Evolutionary conservation across 2,329 filamentous ascomycete species (phyloP), one percentile per base, ranked within the genome.

Genomic region (Paecilomyces niveus): DNA sequence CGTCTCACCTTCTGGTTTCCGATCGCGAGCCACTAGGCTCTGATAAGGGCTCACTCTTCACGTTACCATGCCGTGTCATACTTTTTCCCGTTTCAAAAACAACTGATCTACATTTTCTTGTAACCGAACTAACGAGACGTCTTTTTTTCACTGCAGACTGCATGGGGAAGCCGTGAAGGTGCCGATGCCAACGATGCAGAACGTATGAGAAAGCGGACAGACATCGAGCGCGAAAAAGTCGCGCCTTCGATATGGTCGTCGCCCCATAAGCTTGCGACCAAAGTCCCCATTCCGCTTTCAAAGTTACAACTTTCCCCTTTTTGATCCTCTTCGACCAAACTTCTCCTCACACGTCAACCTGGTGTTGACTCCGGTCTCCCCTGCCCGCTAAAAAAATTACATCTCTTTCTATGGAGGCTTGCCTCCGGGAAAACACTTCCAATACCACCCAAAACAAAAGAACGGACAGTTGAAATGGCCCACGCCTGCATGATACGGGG

Each of bases 101-200:
- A 55, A 54, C 54, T 54, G 49, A 52, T 54, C 65, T 67, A 58
- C 64, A 61, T 58, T 67, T 66, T 54, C 62, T 33, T 24, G 56
- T 53, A 56, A 59, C 53, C 18, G 39, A 45, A 18, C 39, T 45
- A 45, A 45, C 39, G 39, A 45, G 18, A 57, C 64, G 60, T 57
- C 67, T 66, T 53, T 63, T 33, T 24, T 56, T 53, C 55, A 59
- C 53, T 55, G 59, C 71, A 97, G 92, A 97, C 92, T 52, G 93
- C 92, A 56, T 97, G 92, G 92, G 92, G 92, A 70, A 96, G 91
- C 76, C 88, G 92, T 75, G 90, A 91, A 67, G 92, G 94, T 67
- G 92, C 91, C 70, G 92, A 97, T 75, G 83, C 88, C 65, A 89
- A 95, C 74, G 89, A 95, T 74, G 83, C 83, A 63, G 81, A 85